Evolutionary conservation across 179 eudicot species (phyloP).

Genomic region (Actinidia arguta): DNA sequence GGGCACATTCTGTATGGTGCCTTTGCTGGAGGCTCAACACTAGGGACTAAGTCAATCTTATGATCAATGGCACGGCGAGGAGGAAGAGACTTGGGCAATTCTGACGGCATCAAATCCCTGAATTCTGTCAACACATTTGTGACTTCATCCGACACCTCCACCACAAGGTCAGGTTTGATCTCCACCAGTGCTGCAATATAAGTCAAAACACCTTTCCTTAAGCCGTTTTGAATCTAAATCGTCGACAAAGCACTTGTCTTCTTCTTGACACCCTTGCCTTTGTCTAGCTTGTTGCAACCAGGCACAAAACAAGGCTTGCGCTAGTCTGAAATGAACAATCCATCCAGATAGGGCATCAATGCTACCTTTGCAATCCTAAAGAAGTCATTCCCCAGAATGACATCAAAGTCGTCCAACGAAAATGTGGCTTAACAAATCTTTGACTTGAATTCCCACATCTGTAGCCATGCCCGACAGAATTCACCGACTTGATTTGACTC

Average conservation of each 20-base stretch:
- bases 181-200: background rate
- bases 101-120: background rate
- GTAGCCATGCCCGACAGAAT: too few relatives aligned
- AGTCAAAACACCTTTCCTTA: background rate
- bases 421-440: too few relatives aligned
- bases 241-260: background rate
- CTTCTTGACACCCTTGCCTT: too few relatives aligned
- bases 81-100: background rate
- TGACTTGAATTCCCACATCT: too few relatives aligned
- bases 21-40: background rate
- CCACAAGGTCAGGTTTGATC: too few relatives aligned
- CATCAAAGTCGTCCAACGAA: background rate
- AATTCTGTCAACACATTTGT: background rate
- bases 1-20: too few relatives aligned
- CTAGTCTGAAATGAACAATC: constrained; percentile 6
- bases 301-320: too few relatives aligned
- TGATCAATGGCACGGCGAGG: background rate
- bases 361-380: background rate
- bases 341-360: background rate
- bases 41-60: background rate
- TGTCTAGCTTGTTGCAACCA: too few relatives aligned
- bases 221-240: background rate
- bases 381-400: background rate
- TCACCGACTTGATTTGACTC: too few relatives aligned
- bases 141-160: background rate